These are phyloP conservation scores for Cercospora canescens DNA, from an alignment of 2,329 filamentous ascomycete genomes.

Conservation along the genomic window DNA sequence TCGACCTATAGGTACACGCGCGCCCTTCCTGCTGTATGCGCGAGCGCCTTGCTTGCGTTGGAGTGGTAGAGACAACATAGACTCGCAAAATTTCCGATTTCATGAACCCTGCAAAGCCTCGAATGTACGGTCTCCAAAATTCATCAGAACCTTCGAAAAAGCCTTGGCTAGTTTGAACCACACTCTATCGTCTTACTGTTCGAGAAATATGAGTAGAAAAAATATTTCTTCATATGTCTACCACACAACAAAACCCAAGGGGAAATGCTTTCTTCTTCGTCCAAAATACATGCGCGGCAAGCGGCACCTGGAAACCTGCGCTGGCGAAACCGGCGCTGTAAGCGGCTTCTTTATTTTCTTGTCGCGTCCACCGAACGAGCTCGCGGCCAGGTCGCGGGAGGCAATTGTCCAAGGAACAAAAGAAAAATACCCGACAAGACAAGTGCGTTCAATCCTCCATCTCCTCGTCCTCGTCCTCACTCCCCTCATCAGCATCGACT, in stretches of 20 bases:
- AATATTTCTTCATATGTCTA: neutral
- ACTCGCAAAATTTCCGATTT: neutral
- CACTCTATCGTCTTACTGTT: neutral
- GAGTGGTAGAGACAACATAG: neutral
- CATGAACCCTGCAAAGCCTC: neutral
- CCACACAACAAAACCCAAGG: neutral
- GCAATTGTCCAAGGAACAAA: neutral
- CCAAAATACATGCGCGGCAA: neutral
- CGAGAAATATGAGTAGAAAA: neutral
- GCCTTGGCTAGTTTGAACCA: too few species aligned
- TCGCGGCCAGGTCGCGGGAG: neutral
- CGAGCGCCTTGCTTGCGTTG: neutral
- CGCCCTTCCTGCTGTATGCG: neutral
- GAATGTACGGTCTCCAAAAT: too few species aligned
- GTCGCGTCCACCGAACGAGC: neutral
- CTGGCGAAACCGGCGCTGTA: neutral
- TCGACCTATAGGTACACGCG: constrained; percentile 43
- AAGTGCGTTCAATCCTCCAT: constrained; percentile 23
- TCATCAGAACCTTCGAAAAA: too few species aligned
- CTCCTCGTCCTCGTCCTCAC: constrained; percentile 37
- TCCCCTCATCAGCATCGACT: constrained; percentile 38
- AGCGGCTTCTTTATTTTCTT: neutral
- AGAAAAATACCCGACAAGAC: neutral
- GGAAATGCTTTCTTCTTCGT: neutral
- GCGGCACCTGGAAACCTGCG: neutral